phyloP scores from a whole-genome alignment of 495 filamentous ascomycete species.

The Darksidea phi region DNA sequence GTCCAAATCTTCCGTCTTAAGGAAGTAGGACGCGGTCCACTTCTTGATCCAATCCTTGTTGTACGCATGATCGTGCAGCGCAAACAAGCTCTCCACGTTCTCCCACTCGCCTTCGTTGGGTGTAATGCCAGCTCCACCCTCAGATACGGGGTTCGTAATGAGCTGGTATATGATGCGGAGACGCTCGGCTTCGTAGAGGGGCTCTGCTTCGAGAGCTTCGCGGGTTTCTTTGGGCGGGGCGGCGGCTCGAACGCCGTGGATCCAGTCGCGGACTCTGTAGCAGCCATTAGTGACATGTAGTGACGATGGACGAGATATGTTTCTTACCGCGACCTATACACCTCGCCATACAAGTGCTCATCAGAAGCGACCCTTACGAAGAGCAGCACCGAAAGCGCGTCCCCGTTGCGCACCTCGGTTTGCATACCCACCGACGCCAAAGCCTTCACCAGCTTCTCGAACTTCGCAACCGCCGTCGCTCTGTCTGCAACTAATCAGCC shows the following conservation, averaged over 20 bases:
- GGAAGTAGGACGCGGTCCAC: slow-evolving; percentile 78
- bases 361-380: slow-evolving; percentile 76
- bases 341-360: slow-evolving; percentile 55
- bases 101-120: slow-evolving; percentile 81
- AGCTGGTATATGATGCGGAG: slow-evolving; percentile 80
- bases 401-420: slow-evolving; percentile 80
- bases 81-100: slow-evolving; percentile 78
- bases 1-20: slow-evolving; percentile 73
- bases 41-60: slow-evolving; percentile 88
- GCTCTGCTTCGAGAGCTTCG: slow-evolving; percentile 60
- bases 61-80: slow-evolving; percentile 82
- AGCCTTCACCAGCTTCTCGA: slow-evolving; percentile 69
- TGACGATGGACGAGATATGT: not conserved
- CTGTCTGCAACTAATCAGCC: slow-evolving; percentile 53
- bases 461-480: slow-evolving; percentile 64
- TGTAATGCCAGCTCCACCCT: slow-evolving; percentile 88
- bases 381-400: slow-evolving; percentile 72
- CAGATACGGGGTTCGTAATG: slow-evolving; percentile 74
- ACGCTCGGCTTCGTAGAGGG: slow-evolving; percentile 83
- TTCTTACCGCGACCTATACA: slow-evolving; percentile 58
- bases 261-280: slow-evolving; percentile 90
- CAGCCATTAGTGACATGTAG: slow-evolving; percentile 3
- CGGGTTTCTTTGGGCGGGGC: slow-evolving; percentile 75
- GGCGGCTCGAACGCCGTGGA: slow-evolving; percentile 77
- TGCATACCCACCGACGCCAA: slow-evolving; percentile 74